Evolutionary conservation across 768 basidiomycete species (phyloP).

Genomic region (Roridomyces roridus): DNA sequence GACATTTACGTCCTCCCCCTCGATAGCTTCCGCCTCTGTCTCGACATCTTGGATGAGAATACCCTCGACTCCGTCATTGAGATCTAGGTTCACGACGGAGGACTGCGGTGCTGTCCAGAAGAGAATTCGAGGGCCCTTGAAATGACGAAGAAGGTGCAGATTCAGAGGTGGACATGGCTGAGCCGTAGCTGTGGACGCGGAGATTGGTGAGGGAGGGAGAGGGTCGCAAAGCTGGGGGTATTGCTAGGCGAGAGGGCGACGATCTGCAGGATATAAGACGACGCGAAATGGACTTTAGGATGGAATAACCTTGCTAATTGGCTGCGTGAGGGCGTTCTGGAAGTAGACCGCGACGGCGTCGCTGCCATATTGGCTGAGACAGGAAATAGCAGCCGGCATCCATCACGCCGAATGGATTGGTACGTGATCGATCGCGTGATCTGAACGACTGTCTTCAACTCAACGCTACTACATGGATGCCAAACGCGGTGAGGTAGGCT

Average conservation of each 20-base stretch:
- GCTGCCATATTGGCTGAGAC: conserved; percentile 4
- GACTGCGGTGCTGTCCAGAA: conserved; percentile 71
- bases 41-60: conserved; percentile 77
- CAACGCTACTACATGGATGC: background rate
- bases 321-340: conserved; percentile 17
- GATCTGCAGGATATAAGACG: conserved; percentile 31
- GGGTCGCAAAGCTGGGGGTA: conserved; percentile 57
- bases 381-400: background rate
- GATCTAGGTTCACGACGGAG: conserved; percentile 71
- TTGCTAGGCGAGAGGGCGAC: conserved; percentile 59
- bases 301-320: conserved; percentile 3
- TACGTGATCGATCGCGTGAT: no score
- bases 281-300: background rate
- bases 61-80: conserved; percentile 53
- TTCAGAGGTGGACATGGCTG: conserved; percentile 36
- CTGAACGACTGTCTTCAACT: background rate
- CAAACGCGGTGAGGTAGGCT: conserved; percentile 12
- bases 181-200: conserved; percentile 58
- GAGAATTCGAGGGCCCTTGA: conserved; percentile 35
- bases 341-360: conserved; percentile 13
- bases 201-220: conserved; percentile 63
- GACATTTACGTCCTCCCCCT: conserved; percentile 59
- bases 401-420: no score
- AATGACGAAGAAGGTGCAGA: conserved; percentile 33
- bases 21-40: conserved; percentile 59